A percentile compares a stretch with the other conserved stretches of the same genome.
phyloP scores from a whole-genome alignment of 306 rosid genomes.

The Dryas drummondii region DNA sequence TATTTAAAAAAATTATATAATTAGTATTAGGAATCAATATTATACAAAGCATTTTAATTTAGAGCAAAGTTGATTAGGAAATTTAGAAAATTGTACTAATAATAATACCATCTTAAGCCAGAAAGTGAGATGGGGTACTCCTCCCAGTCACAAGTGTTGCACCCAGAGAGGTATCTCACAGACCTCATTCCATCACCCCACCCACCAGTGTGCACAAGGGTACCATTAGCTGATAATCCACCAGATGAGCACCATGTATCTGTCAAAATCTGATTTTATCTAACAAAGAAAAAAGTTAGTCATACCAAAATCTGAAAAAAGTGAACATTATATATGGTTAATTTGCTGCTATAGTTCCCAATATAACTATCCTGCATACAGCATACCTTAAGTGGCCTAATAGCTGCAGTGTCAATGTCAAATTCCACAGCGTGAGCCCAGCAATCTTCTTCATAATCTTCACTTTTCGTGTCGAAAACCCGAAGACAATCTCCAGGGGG shows the following conservation, averaged over 20 bases:
- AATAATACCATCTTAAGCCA: constrained; percentile 11
- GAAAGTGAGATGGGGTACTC: constrained; percentile 28
- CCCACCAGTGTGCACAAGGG: constrained; percentile 21
- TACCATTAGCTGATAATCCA: constrained; percentile 20
- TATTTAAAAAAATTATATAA: background rate
- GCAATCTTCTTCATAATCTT: constrained; percentile 16
- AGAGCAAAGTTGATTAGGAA: background rate
- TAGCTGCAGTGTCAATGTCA: constrained; percentile 2
- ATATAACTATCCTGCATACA: background rate
- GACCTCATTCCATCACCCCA: constrained; percentile 17
- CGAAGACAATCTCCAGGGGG: constrained; percentile 12
- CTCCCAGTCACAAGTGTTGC: constrained; percentile 37
- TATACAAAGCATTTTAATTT: no score
- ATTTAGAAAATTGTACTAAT: background rate
- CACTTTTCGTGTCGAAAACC: background rate
- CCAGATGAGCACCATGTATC: constrained; percentile 18
- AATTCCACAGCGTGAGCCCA: constrained; percentile 23
- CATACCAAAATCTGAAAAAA: background rate
- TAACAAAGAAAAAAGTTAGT: constrained; percentile 1
- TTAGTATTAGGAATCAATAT: background rate
- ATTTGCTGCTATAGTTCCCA: no score
- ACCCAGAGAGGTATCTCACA: constrained; percentile 11
- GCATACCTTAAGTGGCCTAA: constrained; percentile 17
- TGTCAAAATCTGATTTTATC: constrained; percentile 13
- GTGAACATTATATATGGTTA: no score